These are phyloP conservation scores for Boechera divaricarpa DNA, from an alignment of 345 rosid genomes.

Conservation along the genomic window DNA sequence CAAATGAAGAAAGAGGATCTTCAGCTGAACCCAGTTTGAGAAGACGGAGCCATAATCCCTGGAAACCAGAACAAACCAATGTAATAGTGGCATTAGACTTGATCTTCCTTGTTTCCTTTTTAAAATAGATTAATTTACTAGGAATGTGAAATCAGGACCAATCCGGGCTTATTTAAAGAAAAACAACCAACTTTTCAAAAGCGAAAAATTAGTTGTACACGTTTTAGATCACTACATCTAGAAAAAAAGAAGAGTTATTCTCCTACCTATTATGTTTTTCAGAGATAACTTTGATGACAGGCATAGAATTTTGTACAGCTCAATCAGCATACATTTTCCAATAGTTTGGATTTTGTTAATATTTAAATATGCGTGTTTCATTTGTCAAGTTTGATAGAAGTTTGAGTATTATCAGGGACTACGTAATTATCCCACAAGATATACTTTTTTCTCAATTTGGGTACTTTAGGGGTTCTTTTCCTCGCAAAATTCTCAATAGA, in stretches of 20 bases:
- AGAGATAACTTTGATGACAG: neutral
- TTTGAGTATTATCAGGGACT: neutral
- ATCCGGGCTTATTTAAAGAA: neutral
- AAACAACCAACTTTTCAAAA: constrained; percentile 1
- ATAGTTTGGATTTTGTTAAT: neutral
- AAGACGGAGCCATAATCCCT: constrained; percentile 98
- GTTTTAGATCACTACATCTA: constrained; percentile 7
- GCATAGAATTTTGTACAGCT: constrained; percentile 14
- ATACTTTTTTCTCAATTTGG: neutral
- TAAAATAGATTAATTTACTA: neutral
- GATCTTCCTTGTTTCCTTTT: constrained; percentile 10
- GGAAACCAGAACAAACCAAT: constrained; percentile 37
- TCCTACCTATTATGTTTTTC: neutral
- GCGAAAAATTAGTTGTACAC: neutral
- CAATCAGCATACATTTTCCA: constrained; percentile 22
- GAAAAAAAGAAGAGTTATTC: neutral
- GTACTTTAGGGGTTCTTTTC: constrained; percentile 25
- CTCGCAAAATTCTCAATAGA: constrained; percentile 21
- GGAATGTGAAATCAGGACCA: constrained; percentile 19
- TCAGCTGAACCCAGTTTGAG: constrained; percentile 85
- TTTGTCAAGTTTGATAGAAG: constrained; percentile 14
- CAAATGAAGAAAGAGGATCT: constrained; percentile 99
- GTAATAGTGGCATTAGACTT: constrained; percentile 25
- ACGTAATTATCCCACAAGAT: constrained; percentile 26
- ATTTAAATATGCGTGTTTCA: neutral